These are phyloP conservation scores for Mucor lusitanicus DNA, from an alignment of 371 early-diverging fungal genomes.

Conservation along the genomic window DNA sequence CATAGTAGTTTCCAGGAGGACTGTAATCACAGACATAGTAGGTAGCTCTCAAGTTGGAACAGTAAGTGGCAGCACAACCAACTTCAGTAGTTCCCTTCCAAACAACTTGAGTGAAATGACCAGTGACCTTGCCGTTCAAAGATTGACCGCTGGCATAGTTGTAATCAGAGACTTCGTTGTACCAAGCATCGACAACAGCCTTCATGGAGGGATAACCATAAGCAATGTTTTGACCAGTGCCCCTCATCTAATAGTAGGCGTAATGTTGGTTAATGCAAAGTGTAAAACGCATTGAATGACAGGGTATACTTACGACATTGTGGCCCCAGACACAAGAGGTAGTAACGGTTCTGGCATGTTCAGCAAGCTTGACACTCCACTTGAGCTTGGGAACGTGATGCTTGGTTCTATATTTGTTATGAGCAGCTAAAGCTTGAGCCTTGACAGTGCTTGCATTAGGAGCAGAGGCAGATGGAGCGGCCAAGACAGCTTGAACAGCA, in stretches of 20 bases:
- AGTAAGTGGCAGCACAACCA: constrained; percentile 40
- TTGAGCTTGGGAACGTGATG: constrained; percentile 45
- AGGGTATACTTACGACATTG: constrained; percentile 20
- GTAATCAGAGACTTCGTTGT: constrained; percentile 35
- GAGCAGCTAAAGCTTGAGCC: constrained; percentile 28
- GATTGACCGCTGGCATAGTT: constrained; percentile 29
- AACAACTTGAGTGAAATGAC: constrained; percentile 49
- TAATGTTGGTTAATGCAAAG: background rate
- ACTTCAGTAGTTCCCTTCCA: constrained; percentile 44
- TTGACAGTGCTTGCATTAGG: background rate
- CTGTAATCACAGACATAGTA: constrained; percentile 47
- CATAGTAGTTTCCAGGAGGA: constrained; percentile 36
- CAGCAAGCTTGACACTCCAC: constrained; percentile 45
- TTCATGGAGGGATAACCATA: constrained; percentile 33
- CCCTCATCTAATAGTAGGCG: background rate
- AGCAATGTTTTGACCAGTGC: constrained; percentile 48
- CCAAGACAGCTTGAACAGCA: background rate
- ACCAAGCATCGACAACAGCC: constrained; percentile 33
- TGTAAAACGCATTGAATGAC: too few species aligned
- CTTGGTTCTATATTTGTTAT: constrained; percentile 47
- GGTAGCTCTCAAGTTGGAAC: constrained; percentile 24
- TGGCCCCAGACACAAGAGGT: constrained; percentile 46
- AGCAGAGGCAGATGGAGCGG: background rate
- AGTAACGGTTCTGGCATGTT: constrained; percentile 46
- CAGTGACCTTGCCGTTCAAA: constrained; percentile 10